Conservation (phyloP, 495 filamentous ascomycete species). For the Saxispiralis lemnorum region DNA sequence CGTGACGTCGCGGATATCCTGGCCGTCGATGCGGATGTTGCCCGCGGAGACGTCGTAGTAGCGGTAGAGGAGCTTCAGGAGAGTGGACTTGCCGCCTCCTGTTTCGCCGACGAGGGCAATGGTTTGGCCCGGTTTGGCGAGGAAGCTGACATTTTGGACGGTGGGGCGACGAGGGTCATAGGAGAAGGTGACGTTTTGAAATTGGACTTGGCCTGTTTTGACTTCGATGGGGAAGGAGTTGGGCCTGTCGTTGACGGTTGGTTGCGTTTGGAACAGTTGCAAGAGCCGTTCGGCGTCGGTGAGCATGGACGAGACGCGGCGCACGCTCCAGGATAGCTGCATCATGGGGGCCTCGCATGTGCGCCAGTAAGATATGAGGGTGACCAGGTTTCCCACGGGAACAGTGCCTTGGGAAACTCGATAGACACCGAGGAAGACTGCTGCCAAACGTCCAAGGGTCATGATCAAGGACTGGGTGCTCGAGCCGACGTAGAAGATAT, state of each 20-base stretch:
- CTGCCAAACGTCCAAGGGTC: constrained; percentile 42
- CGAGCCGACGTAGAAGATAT: constrained; percentile 17
- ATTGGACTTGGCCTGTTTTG: constrained; percentile 41
- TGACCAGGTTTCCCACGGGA: constrained; percentile 53
- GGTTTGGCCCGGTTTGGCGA: constrained; percentile 36
- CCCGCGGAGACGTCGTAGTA: constrained; percentile 53
- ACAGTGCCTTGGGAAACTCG: constrained; percentile 38
- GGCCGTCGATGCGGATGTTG: constrained; percentile 52
- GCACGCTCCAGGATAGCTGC: constrained; percentile 44
- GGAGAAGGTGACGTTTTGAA: constrained; percentile 47
- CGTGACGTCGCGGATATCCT: constrained; percentile 52
- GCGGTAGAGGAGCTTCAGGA: constrained; percentile 48
- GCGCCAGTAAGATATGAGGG: constrained; percentile 52
- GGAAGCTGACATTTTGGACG: constrained; percentile 47
- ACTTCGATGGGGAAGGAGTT: constrained; percentile 39
- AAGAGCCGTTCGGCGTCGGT: constrained; percentile 57
- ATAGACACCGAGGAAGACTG: constrained; percentile 50
- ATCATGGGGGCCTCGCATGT: constrained; percentile 35
- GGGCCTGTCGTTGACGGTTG: constrained; percentile 39
- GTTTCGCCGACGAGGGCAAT: constrained; percentile 63
- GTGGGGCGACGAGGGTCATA: constrained; percentile 53
- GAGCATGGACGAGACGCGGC: constrained; percentile 37
- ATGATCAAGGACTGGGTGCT: constrained; percentile 44
- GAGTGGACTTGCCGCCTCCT: constrained; percentile 60
- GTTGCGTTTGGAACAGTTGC: constrained; percentile 49